Conservation (phyloP, 2,329 filamentous ascomycete species). For the Beauveria australis region DNA sequence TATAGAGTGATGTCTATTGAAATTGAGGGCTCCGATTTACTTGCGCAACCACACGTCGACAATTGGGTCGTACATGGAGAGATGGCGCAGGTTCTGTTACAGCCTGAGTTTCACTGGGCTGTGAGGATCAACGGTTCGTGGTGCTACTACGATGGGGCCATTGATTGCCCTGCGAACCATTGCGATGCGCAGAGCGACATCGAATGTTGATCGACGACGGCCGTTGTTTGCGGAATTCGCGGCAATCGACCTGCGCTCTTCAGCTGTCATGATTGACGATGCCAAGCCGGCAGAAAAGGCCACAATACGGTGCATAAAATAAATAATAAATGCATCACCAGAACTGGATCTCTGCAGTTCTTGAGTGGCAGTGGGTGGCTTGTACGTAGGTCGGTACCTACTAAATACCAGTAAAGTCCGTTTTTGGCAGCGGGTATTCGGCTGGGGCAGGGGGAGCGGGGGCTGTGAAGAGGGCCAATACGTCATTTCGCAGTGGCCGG, state of each 20-base stretch:
- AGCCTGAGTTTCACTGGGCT: too few relatives aligned
- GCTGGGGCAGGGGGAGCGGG: background rate
- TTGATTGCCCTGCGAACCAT: background rate
- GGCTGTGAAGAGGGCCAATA: background rate
- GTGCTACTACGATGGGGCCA: background rate
- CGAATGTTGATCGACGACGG: background rate
- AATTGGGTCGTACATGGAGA: background rate
- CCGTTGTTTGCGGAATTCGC: background rate
- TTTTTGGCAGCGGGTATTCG: constrained; percentile 5
- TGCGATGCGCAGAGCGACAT: background rate
- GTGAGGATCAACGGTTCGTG: background rate
- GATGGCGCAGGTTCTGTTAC: background rate
- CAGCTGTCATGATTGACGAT: background rate
- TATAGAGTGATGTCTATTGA: background rate
- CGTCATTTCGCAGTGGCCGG: constrained; percentile 1
- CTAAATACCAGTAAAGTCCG: background rate
- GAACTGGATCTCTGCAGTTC: too few relatives aligned
- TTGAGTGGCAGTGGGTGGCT: too few relatives aligned
- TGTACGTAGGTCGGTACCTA: background rate
- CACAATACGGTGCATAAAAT: background rate
- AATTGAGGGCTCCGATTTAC: background rate
- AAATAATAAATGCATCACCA: background rate
- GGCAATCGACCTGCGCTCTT: background rate
- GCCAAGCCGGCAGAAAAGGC: background rate
- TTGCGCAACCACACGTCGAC: background rate